Percentiles rank a stretch among this genome's conserved stretches.
phyloP scores from a whole-genome alignment of 768 basidiomycete genomes.

The Tephrocybe sp. region DNA sequence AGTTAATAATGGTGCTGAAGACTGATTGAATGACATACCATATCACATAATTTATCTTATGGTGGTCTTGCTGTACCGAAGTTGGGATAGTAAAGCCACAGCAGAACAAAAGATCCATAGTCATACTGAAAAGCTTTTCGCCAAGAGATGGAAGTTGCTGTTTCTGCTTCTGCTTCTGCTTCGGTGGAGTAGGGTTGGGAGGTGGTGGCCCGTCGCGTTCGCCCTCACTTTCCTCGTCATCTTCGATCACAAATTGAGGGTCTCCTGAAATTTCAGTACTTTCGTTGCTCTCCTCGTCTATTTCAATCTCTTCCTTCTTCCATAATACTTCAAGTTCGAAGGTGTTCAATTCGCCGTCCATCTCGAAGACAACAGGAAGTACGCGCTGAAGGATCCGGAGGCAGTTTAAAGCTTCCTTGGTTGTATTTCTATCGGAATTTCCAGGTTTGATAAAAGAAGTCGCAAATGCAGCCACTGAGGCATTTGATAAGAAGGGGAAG shows the following conservation, averaged over 20 bases:
- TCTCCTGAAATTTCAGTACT: constrained; percentile 19
- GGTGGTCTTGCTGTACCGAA: constrained; percentile 72
- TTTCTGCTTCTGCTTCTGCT: constrained; percentile 35
- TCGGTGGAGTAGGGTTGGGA: constrained; percentile 24
- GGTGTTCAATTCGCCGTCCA: constrained; percentile 65
- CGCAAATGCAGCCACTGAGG: constrained; percentile 65
- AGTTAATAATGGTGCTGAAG: background rate
- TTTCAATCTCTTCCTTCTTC: constrained; percentile 60
- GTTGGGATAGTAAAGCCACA: constrained; percentile 91
- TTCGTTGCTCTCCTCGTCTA: constrained; percentile 24
- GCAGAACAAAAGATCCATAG: constrained; percentile 88
- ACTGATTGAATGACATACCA: constrained; percentile 53
- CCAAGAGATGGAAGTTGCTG: constrained; percentile 78
- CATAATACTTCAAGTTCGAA: constrained; percentile 86
- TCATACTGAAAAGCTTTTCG: constrained; percentile 74
- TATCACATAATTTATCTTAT: constrained; percentile 85
- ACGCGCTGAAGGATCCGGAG: constrained; percentile 88
- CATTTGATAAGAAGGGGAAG: constrained; percentile 61
- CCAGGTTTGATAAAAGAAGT: constrained; percentile 67
- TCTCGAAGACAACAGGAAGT: constrained; percentile 86
- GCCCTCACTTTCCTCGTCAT: constrained; percentile 41
- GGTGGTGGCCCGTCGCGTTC: constrained; percentile 14
- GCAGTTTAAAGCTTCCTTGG: constrained; percentile 89
- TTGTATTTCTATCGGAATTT: constrained; percentile 62
- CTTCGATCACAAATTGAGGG: constrained; percentile 88